Conservation (phyloP, 352 stramenopile genomes). For the Globisporangium sylvaticum region DNA sequence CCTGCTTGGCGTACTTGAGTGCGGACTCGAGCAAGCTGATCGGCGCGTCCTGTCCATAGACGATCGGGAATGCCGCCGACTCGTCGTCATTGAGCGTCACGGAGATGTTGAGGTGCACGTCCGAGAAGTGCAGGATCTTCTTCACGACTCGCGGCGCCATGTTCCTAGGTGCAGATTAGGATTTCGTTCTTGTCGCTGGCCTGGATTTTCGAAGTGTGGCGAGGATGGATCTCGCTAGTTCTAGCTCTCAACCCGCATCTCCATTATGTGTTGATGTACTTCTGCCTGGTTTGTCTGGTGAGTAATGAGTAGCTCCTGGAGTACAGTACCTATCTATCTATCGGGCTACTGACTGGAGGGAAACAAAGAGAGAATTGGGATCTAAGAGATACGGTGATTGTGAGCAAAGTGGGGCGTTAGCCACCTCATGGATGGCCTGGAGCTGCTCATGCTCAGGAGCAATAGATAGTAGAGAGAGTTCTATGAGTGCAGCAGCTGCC, state of each 20-base stretch:
- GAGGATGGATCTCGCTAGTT: not conserved
- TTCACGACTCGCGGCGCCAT: conserved; percentile 13
- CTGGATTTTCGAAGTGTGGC: not conserved
- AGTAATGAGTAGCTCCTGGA: not conserved
- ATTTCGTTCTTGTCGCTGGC: not conserved
- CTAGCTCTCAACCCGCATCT: not conserved
- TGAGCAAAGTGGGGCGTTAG: not conserved
- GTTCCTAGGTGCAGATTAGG: too few relatives aligned
- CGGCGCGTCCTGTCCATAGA: conserved; percentile 53
- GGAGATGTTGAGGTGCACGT: conserved; percentile 83
- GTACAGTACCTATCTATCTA: too few relatives aligned
- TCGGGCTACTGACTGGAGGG: not conserved
- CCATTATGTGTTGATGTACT: not conserved
- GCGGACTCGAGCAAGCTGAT: conserved; percentile 63
- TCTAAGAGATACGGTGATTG: not conserved
- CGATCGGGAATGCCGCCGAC: conserved; percentile 31
- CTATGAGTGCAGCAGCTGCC: not conserved
- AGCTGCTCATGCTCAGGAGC: not conserved
- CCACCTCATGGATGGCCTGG: not conserved
- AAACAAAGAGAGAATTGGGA: not conserved
- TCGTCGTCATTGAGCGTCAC: conserved; percentile 27
- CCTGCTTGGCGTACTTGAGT: conserved; percentile 49
- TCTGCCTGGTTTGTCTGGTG: not conserved
- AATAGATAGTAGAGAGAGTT: too few relatives aligned
- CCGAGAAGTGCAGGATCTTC: conserved; percentile 78